Evolutionary conservation across 2,329 filamentous ascomycete species (phyloP), one percentile per base, ranked within the genome.

Genomic region (Purpureocillium lavendulum): DNA sequence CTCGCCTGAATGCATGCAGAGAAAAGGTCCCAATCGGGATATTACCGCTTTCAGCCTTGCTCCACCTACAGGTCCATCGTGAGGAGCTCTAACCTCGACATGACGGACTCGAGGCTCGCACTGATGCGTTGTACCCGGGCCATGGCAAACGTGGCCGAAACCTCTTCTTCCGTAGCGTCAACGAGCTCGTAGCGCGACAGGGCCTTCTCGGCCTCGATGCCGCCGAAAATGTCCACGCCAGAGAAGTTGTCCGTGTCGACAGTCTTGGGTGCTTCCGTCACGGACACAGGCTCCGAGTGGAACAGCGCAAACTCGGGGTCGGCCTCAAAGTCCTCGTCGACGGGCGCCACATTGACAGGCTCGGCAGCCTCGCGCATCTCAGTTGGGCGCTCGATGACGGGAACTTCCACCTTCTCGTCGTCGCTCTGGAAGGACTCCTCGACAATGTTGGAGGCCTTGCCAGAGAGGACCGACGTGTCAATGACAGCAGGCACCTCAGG

Each of bases 131-230:
- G 66, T 36, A 77, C 65, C 21, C 70, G 66, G 36, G 64, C 67
- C 58, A 73, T 64, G 30, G 70, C 65, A 15, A 69, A 47, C 8
- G 56, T 56, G 21, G 69, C 66, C 18, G 57, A 50, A 8, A 56
- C 56, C 37, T 71, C 70, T 39, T 74, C 70, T 42, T 73, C 65
- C 1, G 68, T 65, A 18, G 66, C 67, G 40, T 84, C 73, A 24
- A 84, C 65, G n/a, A 88, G 70, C 48, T 84, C 75, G 50, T 75
- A 77, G 36, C 75, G 70, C 12, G 75, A 65, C 35, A 78, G 65
- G 3, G 71, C 62, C 69, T 89, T 89, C 50, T 84, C 80, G 2
- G 73, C 56, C 44, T 73, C 66, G 43, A 84, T 64, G 30, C 72
- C 73, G 35, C 71, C 71, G 34, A 75, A 71, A 46, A 73, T 59